Conservation (phyloP, 768 basidiomycete species). For the Jaapia argillacea region DNA sequence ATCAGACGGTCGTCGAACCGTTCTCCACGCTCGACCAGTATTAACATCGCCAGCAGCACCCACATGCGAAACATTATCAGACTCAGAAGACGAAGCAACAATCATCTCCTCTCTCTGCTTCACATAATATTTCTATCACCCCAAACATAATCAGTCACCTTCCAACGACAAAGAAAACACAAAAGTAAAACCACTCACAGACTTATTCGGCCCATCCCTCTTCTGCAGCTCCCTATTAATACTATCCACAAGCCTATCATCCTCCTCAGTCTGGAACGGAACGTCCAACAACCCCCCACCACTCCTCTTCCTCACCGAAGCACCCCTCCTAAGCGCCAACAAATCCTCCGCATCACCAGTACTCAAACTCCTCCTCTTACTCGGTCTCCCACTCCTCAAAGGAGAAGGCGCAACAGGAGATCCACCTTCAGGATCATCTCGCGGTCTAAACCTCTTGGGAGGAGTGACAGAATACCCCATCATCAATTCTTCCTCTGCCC, state of each 20-base stretch:
- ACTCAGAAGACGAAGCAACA: slow-evolving; percentile 63
- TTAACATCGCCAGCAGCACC: slow-evolving; percentile 76
- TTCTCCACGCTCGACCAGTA: slow-evolving; percentile 75
- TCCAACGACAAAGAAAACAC: neutral
- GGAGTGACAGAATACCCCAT: slow-evolving; percentile 24
- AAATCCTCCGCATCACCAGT: slow-evolving; percentile 58
- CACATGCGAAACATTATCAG: slow-evolving; percentile 62
- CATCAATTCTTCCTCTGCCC: slow-evolving; percentile 40
- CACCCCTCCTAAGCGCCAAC: slow-evolving; percentile 23
- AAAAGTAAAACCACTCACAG: slow-evolving; percentile 29
- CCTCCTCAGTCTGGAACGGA: slow-evolving; percentile 27
- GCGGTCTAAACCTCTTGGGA: slow-evolving; percentile 11
- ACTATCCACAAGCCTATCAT: slow-evolving; percentile 53
- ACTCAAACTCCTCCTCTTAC: slow-evolving; percentile 63
- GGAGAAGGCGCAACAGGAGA: no score
- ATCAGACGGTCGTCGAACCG: slow-evolving; percentile 83
- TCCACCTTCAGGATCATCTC: no score
- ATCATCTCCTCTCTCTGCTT: slow-evolving; percentile 70
- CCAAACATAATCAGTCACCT: neutral
- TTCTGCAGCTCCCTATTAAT: slow-evolving; percentile 68
- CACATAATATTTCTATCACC: slow-evolving; percentile 65
- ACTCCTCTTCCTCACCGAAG: slow-evolving; percentile 20
- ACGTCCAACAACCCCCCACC: slow-evolving; percentile 26
- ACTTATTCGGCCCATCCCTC: slow-evolving; percentile 34
- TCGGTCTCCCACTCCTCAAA: slow-evolving; percentile 37